Evolutionary conservation across 1,284 basidiomycete genomes (phyloP).

Genomic region (Pseudozyma sp.): DNA sequence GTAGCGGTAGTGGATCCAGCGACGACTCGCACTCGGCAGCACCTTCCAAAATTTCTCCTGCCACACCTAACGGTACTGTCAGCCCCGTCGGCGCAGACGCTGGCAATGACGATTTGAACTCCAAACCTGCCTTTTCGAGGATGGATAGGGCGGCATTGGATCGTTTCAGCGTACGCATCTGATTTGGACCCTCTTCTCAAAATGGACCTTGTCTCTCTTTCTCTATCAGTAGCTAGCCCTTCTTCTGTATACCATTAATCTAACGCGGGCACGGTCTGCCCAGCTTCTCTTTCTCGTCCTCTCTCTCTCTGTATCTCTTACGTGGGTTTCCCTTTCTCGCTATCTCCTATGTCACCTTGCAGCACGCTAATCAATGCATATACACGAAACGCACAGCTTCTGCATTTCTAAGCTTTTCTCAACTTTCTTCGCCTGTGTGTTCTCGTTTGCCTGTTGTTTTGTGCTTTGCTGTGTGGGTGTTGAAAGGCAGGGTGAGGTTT

Average conservation of each 20-base stretch:
- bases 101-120: constrained; percentile 11
- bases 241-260: constrained; percentile 11
- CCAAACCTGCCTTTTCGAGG: constrained; percentile 30
- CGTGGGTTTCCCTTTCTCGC: too few species aligned
- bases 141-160: constrained; percentile 47
- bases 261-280: background rate
- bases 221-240: background rate
- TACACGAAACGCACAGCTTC: too few species aligned
- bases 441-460: too few species aligned
- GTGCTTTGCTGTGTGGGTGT: too few species aligned
- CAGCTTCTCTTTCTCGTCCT: too few species aligned
- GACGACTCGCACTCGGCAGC: constrained; percentile 28
- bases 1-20: constrained; percentile 39
- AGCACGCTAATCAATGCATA: too few species aligned
- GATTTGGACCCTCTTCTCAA: background rate
- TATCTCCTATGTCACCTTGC: too few species aligned
- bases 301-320: too few species aligned
- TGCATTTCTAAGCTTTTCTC: too few species aligned
- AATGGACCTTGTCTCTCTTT: background rate
- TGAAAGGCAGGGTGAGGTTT: too few species aligned
- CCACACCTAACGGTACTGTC: constrained; percentile 7
- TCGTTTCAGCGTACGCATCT: constrained; percentile 45
- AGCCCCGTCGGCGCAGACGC: constrained; percentile 7
- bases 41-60: constrained; percentile 6
- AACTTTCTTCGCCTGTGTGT: too few species aligned